Evolutionary conservation across 805 yeast genomes (phyloP).

Genomic region (Sugiyamaella lignohabitans): DNA sequence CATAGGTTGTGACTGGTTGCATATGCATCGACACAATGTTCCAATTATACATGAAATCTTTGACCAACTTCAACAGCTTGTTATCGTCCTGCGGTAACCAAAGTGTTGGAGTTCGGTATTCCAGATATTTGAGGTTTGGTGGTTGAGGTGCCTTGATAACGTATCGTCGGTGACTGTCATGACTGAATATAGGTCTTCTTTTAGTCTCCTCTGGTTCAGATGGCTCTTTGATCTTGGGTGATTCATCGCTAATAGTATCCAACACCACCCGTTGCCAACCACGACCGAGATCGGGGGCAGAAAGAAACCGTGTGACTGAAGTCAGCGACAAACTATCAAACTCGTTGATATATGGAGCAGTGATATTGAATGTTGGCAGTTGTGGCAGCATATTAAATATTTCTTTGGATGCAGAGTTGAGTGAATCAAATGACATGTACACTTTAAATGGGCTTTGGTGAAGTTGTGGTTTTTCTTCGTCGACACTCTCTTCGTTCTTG

Average conservation of each 20-base stretch:
- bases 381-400: conserved; percentile 22
- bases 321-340: conserved; percentile 25
- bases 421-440: conserved; percentile 13
- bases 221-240: not conserved
- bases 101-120: conserved; percentile 81
- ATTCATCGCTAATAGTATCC: conserved; percentile 13
- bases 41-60: conserved; percentile 90
- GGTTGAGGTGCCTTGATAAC: conserved; percentile 82
- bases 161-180: conserved; percentile 20
- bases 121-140: conserved; percentile 74
- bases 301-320: conserved; percentile 29
- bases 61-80: conserved; percentile 68
- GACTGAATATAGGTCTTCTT: conserved; percentile 15
- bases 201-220: not conserved
- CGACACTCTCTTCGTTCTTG: not conserved
- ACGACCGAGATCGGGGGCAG: conserved; percentile 24
- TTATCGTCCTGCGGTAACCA: conserved; percentile 96
- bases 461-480: not conserved
- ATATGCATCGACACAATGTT: conserved; percentile 79
- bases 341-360: conserved; percentile 22
- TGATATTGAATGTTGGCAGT: conserved; percentile 15
- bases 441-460: conserved; percentile 16
- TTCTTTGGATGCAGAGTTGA: conserved; percentile 23
- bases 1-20: conserved; percentile 55
- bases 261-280: conserved; percentile 31